Base-by-base conservation (phyloP, 768 basidiomycete genomes). In the Tulasnella sp. region DNA sequence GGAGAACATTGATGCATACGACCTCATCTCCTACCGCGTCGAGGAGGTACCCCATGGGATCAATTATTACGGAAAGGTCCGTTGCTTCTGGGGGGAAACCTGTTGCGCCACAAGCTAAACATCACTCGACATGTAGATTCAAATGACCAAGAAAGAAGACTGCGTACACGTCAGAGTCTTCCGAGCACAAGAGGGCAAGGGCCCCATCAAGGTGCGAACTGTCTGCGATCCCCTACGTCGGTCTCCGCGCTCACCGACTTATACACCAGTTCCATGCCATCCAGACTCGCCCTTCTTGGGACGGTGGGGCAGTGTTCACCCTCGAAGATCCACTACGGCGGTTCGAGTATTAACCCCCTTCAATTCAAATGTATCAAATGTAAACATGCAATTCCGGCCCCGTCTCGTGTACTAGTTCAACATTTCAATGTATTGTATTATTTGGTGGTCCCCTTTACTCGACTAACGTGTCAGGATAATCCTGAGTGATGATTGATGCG, bases 251-350 rank as follows among this genome's bases (percentile, higher is more conserved):
- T 45, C 22, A 22, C 34, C 17, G 9, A 9, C 8, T 29, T 17
- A 69, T 36, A 1, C 49, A 11, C 22, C 38, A 76, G 74, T 76
- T 76, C 74, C 74, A 76, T 22, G 14, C 74, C 7, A 70, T 76
- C 25, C 74, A 76, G 15, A 76, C 74, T 39, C 74, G 74, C 22
- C 54, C 37, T 3, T 76, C 74, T 8, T 38, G 36, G n/a, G 67
- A 76, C 37, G 74, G 74, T 40, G 74, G 74, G 8, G 74, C 74
- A 22, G 74, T 76, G 8, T 76, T 76, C 67, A 76, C 67, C 36
- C 49, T 76, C 25, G 74, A 67, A 29, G 74, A 76, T 6, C 74
- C 74, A 12, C 37, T 76, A 12, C 38, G 74, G 14, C 74, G 29
- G 34, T 76, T 76, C 74, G 74, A 76, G 31, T 76, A 76, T 29